These are phyloP conservation scores for Boechera stricta DNA, from an alignment of 345 rosid genomes.

Conservation along the genomic window DNA sequence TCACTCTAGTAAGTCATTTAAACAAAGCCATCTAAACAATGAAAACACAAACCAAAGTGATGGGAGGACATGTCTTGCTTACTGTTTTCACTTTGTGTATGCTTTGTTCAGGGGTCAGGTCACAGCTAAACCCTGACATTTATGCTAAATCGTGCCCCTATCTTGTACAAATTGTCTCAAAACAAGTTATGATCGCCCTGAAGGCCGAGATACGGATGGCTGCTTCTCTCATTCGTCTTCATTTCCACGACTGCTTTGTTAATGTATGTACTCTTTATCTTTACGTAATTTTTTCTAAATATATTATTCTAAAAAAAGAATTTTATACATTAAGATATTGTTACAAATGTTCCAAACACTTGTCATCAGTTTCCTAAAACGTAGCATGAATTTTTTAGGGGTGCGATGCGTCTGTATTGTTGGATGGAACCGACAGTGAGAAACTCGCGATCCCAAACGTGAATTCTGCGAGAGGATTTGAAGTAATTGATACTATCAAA, in stretches of 20 bases:
- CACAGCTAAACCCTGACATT: constrained; percentile 57
- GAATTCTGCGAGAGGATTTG: constrained; percentile 67
- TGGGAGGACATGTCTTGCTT: constrained; percentile 34
- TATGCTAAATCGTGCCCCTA: constrained; percentile 62
- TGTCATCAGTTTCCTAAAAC: not conserved
- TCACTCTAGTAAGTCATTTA: not conserved
- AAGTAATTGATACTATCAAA: constrained; percentile 65
- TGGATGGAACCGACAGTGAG: constrained; percentile 63
- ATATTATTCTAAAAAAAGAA: not conserved
- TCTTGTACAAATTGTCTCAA: constrained; percentile 51
- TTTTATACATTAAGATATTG: not conserved
- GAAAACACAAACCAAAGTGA: constrained; percentile 40
- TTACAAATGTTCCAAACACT: not conserved
- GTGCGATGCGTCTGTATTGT: constrained; percentile 67
- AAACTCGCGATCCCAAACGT: constrained; percentile 56
- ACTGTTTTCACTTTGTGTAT: constrained; percentile 40
- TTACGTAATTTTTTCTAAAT: not conserved
- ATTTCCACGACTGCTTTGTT: constrained; percentile 72
- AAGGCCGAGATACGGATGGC: constrained; percentile 70
- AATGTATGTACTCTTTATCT: constrained; percentile 50
- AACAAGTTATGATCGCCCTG: constrained; percentile 55
- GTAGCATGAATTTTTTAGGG: constrained; percentile 46
- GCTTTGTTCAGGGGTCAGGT: constrained; percentile 46
- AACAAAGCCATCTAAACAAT: constrained; percentile 40
- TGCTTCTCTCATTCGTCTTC: constrained; percentile 63